Evolutionary conservation across 352 stramenopile species (phyloP).

Genomic region (Blastocystis sp.): DNA sequence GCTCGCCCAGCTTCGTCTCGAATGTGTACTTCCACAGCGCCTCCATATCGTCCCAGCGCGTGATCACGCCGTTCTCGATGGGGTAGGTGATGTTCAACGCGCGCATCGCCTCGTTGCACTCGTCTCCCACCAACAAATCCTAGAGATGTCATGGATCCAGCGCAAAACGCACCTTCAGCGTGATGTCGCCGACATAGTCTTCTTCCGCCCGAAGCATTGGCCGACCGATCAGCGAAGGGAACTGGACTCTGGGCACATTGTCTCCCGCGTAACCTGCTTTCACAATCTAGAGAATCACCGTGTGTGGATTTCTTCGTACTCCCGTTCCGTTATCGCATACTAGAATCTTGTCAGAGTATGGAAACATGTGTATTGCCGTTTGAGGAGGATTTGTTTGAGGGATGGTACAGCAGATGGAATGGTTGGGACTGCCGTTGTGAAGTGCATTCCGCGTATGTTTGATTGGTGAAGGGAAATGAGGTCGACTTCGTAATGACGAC

Average conservation of each 20-base stretch:
- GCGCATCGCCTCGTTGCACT: constrained; percentile 76
- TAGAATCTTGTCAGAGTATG: constrained; percentile 70
- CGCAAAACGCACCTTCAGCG: constrained; percentile 71
- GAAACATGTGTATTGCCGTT: constrained; percentile 42
- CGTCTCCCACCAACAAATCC: constrained; percentile 85
- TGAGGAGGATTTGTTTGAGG: not conserved
- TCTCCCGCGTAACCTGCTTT: constrained; percentile 88
- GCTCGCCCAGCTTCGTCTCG: constrained; percentile 82
- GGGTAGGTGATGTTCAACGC: constrained; percentile 76
- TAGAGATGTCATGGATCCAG: constrained; percentile 5
- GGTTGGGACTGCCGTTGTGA: not conserved
- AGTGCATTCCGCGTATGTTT: not conserved
- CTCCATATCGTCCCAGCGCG: constrained; percentile 94
- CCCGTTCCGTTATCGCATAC: constrained; percentile 81
- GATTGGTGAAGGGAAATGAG: not conserved
- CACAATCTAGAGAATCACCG: constrained; percentile 74
- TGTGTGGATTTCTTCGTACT: constrained; percentile 69
- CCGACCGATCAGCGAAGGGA: constrained; percentile 87
- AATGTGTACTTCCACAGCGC: constrained; percentile 94
- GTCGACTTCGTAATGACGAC: too few species aligned
- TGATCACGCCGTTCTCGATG: constrained; percentile 91
- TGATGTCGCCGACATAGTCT: constrained; percentile 73
- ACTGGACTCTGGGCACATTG: constrained; percentile 89
- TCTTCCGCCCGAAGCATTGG: constrained; percentile 89
- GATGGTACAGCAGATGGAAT: not conserved